Evolutionary conservation across 1,284 basidiomycete genomes (phyloP), one percentile per base, ranked within the genome.

Genomic region (Ceratobasidium sp.): DNA sequence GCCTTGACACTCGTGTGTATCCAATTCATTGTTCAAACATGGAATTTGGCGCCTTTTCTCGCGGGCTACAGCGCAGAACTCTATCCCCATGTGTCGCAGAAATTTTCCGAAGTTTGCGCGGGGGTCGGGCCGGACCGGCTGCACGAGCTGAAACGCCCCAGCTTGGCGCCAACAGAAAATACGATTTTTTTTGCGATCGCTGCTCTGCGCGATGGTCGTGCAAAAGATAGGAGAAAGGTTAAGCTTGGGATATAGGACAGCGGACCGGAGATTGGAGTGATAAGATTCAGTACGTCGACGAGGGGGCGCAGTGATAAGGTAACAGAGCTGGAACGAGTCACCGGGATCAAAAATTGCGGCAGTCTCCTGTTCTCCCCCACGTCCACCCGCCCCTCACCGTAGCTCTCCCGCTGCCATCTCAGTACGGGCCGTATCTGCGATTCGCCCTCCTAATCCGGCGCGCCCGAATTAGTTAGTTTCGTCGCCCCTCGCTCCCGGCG

Each of bases 321-420:
- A 59, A 59, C 17, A 56, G 52, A 62, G 11, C 6, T 43, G 32
- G 62, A 40, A 49, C 29, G 67, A 69, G 51, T 69, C 67, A 69
- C 49, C 67, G 67, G 49, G 67, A 71, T 71, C 69, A 61, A 71
- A 71, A 70, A 71, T 71, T 71, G 68, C 68, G 69, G 15, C 11
- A 22, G 25, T 40, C 51, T n/a, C 52, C 37, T 70, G 32, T 49
- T 57, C 54, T 25, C 22, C 69, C 40, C 69, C 54, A 59, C 37
- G 51, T 51, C 67, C 65, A 51, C 44, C 8, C 34, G 11, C 22
- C 44, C 8, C 22, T n/a, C 52, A 32, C 52, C 67, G 19, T 32
- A 43, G 43, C 34, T 34, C 56, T 52, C 32, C 54, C 32, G 69
- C 54, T 71, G 56, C 2, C 6, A 71, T 71, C 69, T 71, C 69